Percentiles rank a stretch among this genome's conserved stretches.
Conservation (phyloP, 495 filamentous ascomycete genomes). For the Penicillium parvum region DNA sequence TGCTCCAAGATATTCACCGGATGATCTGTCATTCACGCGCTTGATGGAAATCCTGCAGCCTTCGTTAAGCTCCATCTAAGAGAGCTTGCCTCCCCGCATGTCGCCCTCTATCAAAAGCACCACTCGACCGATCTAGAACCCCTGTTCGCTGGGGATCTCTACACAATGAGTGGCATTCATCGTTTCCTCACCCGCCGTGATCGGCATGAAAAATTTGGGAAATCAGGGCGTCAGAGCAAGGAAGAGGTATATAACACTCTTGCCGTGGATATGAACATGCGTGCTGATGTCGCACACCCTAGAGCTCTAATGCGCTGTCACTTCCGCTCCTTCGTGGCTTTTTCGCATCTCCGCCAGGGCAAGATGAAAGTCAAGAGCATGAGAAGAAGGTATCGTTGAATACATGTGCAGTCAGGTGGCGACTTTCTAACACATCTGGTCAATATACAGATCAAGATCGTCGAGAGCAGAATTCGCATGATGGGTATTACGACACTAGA, state of each 20-base stretch:
- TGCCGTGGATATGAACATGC: background rate
- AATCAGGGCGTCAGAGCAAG: slow-evolving; percentile 44
- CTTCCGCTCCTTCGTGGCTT: slow-evolving; percentile 32
- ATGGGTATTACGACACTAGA: slow-evolving; percentile 35
- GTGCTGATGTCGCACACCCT: slow-evolving; percentile 15
- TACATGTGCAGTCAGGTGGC: background rate
- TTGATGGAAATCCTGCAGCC: slow-evolving; percentile 30
- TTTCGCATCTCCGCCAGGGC: slow-evolving; percentile 26
- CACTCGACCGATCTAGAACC: slow-evolving; percentile 6
- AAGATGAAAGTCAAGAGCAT: slow-evolving; percentile 24
- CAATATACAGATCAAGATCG: slow-evolving; percentile 28
- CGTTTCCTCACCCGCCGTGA: slow-evolving; percentile 72
- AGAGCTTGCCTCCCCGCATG: slow-evolving; percentile 26
- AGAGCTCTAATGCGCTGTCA: slow-evolving; percentile 25
- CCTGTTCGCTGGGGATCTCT: background rate
- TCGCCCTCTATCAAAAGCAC: slow-evolving; percentile 9
- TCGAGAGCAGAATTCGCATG: slow-evolving; percentile 30
- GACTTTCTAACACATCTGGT: slow-evolving; percentile 5
- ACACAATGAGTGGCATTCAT: slow-evolving; percentile 55
- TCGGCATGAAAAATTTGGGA: slow-evolving; percentile 49
- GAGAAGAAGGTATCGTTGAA: slow-evolving; percentile 34
- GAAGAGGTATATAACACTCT: slow-evolving; percentile 38
- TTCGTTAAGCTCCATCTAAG: slow-evolving; percentile 18
- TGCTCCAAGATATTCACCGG: slow-evolving; percentile 16
- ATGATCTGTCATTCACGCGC: slow-evolving; percentile 25